Conservation (phyloP, 345 rosid species). For the Melaleuca quinquenervia region DNA sequence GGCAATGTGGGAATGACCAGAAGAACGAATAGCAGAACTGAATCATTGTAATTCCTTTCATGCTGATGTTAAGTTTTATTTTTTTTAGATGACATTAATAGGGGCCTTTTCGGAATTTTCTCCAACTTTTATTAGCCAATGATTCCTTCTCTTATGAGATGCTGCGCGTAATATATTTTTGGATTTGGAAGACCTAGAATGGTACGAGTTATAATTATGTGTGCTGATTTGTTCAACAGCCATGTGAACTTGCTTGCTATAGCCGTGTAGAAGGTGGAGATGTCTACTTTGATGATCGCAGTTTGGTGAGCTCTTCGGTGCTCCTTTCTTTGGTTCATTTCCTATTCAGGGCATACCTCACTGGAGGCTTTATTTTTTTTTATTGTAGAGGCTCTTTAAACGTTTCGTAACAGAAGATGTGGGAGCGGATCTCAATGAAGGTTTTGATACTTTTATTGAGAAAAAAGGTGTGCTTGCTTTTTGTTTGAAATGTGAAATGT, state of each 20-base stretch:
- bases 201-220: not conserved
- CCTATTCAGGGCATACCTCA: constrained; percentile 3
- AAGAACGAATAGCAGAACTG: not conserved
- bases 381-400: constrained; percentile 74
- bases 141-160: not conserved
- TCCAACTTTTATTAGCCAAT: not conserved
- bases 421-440: constrained; percentile 93
- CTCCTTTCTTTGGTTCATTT: not conserved
- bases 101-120: not conserved
- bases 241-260: constrained; percentile 81
- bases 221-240: constrained; percentile 32
- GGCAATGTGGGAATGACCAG: not conserved
- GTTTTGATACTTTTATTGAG: constrained; percentile 72
- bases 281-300: constrained; percentile 67
- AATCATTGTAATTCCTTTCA: not conserved
- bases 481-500: not conserved
- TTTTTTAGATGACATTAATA: not conserved
- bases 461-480: constrained; percentile 50
- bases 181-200: not conserved
- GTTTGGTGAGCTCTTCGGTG: constrained; percentile 50
- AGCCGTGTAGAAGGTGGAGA: constrained; percentile 86
- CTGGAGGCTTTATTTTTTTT: constrained; percentile 3
- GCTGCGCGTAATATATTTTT: not conserved
- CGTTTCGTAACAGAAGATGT: constrained; percentile 62
- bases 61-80: not conserved